phyloP scores from a whole-genome alignment of 1,139 yeast species.

The Pichia sorboxylosa region DNA sequence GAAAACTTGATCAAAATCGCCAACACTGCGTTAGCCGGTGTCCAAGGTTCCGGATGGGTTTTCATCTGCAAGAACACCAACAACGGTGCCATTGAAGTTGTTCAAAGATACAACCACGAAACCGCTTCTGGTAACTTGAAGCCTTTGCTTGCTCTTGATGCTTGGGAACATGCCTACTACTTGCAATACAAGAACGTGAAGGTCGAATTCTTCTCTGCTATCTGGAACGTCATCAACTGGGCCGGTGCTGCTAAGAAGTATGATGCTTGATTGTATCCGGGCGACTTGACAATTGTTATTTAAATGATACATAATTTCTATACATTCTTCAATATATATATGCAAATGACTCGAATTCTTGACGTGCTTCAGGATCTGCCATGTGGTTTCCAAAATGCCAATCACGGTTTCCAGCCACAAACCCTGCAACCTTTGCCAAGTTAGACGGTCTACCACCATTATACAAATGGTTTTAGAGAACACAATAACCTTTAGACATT shows the following conservation, averaged over 20 bases:
- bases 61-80: constrained; percentile 82
- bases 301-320: not conserved
- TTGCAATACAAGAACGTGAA: constrained; percentile 91
- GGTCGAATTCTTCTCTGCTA: constrained; percentile 89
- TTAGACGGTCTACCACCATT: too few relatives aligned
- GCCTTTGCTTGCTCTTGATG: constrained; percentile 89
- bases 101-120: constrained; percentile 85
- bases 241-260: constrained; percentile 75
- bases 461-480: too few relatives aligned
- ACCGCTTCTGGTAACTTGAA: constrained; percentile 63
- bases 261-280: constrained; percentile 17
- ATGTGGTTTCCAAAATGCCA: too few relatives aligned
- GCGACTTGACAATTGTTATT: too few relatives aligned
- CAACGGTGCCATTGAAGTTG: constrained; percentile 73
- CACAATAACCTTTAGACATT: too few relatives aligned
- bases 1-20: constrained; percentile 61
- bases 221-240: constrained; percentile 97
- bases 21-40: constrained; percentile 75
- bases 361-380: too few relatives aligned
- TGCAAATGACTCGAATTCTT: too few relatives aligned
- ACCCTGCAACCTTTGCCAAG: too few relatives aligned
- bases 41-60: constrained; percentile 98
- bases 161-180: constrained; percentile 98
- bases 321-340: not conserved
- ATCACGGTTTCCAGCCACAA: too few relatives aligned